Evolutionary conservation across 2,329 filamentous ascomycete species (phyloP), one percentile per base, ranked within the genome.

Genomic region (Cladosporium sp.): DNA sequence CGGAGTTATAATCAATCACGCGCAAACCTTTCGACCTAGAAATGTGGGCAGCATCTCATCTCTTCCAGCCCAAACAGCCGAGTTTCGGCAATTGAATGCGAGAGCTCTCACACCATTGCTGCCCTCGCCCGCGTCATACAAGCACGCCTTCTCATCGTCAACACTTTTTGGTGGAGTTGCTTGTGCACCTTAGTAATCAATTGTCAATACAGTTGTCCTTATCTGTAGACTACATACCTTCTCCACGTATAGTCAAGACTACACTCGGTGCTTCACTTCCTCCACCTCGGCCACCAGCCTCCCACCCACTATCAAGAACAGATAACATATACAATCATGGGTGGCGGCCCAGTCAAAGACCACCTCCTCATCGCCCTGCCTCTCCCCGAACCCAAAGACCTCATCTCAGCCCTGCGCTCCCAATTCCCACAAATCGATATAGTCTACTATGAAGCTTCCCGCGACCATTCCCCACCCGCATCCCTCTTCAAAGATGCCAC

Each of bases 371-470:
- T 62, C 59, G 57, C 66, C 7, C 66, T 72, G 34, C 70, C 71
- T 15, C 62, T 67, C 17, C 62, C 65, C 7, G 72, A 76, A 54
- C 74, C 76, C n/a, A 69, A 67, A 22, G 63, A 68, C 1, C 63
- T 76, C 24, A 60, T 77, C 28, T 68, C 68, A 47, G 65, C 66
- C 50, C 73, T 78, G 54, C 73, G 66, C 36, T 67, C 68, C 49
- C 75, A 71, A 53, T 80, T 74, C 69, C 79, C 73, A 6, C 65
- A 75, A 64, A 70, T 80, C 60, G 70, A 77, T n/a, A 68, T 81
- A 50, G 73, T 70, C 9, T 80, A 74, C 60, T 61, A 71, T 48
- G 60, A 71, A 40, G 17, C 47, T 51, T 37, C 54, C 28, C 44
- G 58, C n/a, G 49, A 58, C 50, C 36, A 59, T 34, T 49, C 34